Evolutionary conservation across 805 yeast species (phyloP).

Genomic region (Candida yuanshanica): DNA sequence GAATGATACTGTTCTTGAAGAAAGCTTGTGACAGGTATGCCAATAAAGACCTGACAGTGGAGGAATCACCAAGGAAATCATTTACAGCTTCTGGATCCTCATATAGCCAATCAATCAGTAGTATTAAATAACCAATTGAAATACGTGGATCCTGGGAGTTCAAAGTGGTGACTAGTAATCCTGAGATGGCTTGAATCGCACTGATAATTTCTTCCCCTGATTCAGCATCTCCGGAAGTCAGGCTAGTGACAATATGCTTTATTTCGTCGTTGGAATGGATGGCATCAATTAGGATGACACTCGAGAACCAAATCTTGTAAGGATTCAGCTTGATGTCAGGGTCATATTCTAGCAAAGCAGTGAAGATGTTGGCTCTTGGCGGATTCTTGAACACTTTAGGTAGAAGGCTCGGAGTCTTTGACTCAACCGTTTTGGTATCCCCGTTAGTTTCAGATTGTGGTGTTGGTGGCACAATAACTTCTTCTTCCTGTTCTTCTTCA

Average conservation of each 20-base stretch:
- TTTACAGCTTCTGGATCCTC: constrained; percentile 72
- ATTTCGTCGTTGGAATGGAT: constrained; percentile 50
- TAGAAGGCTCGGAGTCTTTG: not conserved
- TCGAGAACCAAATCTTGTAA: constrained; percentile 80
- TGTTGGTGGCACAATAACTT: not conserved
- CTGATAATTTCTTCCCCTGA: constrained; percentile 66
- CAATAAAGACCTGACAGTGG: constrained; percentile 62
- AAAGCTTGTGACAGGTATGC: constrained; percentile 52
- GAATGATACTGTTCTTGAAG: constrained; percentile 51
- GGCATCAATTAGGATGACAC: constrained; percentile 55
- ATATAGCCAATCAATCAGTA: constrained; percentile 69
- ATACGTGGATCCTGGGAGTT: constrained; percentile 65
- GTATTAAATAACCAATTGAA: constrained; percentile 69
- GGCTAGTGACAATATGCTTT: constrained; percentile 39
- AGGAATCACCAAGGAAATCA: constrained; percentile 63
- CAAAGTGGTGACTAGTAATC: constrained; percentile 61
- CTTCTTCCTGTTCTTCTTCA: constrained; percentile 10
- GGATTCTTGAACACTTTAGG: constrained; percentile 14
- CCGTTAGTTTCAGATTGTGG: constrained; percentile 1
- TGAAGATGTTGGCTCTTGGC: constrained; percentile 57
- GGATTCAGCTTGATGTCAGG: constrained; percentile 73
- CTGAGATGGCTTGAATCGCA: constrained; percentile 71
- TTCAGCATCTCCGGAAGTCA: constrained; percentile 53
- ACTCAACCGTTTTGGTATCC: not conserved
- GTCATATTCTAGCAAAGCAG: constrained; percentile 71